Evolutionary conservation across 306 rosid genomes (phyloP).

Genomic region (Mimosa pudica): DNA sequence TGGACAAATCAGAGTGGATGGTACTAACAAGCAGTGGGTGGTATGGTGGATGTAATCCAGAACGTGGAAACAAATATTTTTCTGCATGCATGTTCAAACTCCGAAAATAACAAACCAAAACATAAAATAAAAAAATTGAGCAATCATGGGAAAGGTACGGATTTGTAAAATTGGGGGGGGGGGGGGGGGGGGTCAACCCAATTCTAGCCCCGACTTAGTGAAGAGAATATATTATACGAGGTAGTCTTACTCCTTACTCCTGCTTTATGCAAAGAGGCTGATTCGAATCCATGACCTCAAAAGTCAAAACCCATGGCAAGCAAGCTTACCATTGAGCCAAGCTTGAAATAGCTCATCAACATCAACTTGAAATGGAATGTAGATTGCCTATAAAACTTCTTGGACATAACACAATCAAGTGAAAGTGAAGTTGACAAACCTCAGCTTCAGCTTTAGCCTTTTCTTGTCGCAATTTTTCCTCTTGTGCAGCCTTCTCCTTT

Average conservation of each 20-base stretch:
- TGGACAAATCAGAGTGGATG: conserved; percentile 1
- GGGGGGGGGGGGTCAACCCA: no score
- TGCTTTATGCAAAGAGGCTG: no score
- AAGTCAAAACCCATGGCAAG: no score
- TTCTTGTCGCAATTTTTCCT: conserved; percentile 82
- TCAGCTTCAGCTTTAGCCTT: conserved; percentile 84
- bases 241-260: no score
- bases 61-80: conserved; percentile 17
- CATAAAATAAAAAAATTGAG: background rate
- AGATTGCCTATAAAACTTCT: conserved; percentile 1
- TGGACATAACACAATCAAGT: conserved; percentile 22
- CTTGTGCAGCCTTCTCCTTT: conserved; percentile 71
- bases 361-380: conserved; percentile 23
- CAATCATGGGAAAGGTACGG: background rate
- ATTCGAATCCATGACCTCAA: no score
- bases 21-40: background rate
- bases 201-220: no score
- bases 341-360: background rate
- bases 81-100: conserved; percentile 18
- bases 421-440: conserved; percentile 47
- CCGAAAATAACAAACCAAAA: conserved; percentile 14
- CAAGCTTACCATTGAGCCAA: no score
- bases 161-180: background rate
- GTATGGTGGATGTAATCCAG: conserved; percentile 12
- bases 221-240: no score